Base-by-base conservation (phyloP, 2,329 filamentous ascomycete genomes). In the Lachnellula hyalina region DNA sequence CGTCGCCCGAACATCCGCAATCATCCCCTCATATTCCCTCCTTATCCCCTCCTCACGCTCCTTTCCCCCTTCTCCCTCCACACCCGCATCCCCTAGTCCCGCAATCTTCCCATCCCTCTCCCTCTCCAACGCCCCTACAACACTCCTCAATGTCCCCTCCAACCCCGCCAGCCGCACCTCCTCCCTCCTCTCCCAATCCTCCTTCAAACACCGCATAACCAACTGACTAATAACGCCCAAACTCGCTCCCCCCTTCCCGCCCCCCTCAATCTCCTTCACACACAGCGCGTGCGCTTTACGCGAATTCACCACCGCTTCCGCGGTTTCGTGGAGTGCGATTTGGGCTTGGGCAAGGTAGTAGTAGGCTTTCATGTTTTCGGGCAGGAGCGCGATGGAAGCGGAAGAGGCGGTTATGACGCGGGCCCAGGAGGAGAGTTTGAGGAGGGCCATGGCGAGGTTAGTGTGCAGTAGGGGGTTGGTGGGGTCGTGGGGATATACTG, bases 341-440 rank as follows among this genome's bases (percentile, higher is more conserved):
- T 95, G 85, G 0, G 92, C 90, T 72, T 96, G 88, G 3, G 90
- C 85, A 25, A 96, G 81, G 68, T 91, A 89, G 71, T 87, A 95
- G 67, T 84, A 82, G 7, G 89, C 90, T 73, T 97, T 97, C 75
- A 95, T 86, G 64, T 73, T 60, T 52, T 59, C 15, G 38, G 57
- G 35, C 14, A 52, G 53, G 17, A 62, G 19, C 79, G 76, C 56
- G 49, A 96, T 85, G 60, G 88, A 90, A 50, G 83, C 77, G 51
- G 86, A 73, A 68, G 91, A 93, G 72, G 96, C 92, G 56, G 83
- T 76, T 60, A 94, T 85, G 48, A 87, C 90, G 9, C 79, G 84
- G 32, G 89, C 80, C 82, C 86, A 95, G 63, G 83, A 77, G 57
- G 79, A 74, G 21, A 96, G 80, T 72, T 87, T 89, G 55, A 94